Evolutionary conservation across 2,329 filamentous ascomycete species (phyloP).

Genomic region (Phoma sp.): DNA sequence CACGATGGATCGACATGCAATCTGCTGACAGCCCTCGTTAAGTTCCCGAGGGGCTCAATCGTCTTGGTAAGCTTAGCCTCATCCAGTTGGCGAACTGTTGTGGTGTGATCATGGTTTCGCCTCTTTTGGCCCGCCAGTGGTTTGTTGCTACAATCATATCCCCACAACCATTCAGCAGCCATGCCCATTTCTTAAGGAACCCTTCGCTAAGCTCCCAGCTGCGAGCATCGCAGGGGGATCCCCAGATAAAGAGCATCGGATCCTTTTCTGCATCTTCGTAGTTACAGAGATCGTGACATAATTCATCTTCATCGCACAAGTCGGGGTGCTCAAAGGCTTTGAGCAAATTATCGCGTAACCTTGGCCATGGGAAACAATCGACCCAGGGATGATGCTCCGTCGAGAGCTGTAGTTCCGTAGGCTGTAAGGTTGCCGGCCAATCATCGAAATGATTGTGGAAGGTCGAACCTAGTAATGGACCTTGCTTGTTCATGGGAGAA

Average conservation of each 20-base stretch:
- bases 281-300: slow-evolving; percentile 25
- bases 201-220: slow-evolving; percentile 58
- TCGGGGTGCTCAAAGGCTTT: slow-evolving; percentile 43
- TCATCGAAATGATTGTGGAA: neutral
- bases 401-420: slow-evolving; percentile 48
- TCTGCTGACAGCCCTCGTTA: slow-evolving; percentile 16
- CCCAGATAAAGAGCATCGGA: slow-evolving; percentile 55
- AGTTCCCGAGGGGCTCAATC: neutral
- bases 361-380: slow-evolving; percentile 48
- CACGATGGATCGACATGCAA: slow-evolving; percentile 4
- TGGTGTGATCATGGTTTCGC: slow-evolving; percentile 16
- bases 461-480: neutral
- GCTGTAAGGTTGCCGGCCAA: slow-evolving; percentile 26
- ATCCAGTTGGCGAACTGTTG: slow-evolving; percentile 9
- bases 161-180: slow-evolving; percentile 47
- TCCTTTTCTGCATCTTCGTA: slow-evolving; percentile 6
- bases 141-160: slow-evolving; percentile 45
- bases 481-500: slow-evolving; percentile 23
- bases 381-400: slow-evolving; percentile 52
- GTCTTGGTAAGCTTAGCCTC: slow-evolving; percentile 6
- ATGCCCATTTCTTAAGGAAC: slow-evolving; percentile 57
- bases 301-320: slow-evolving; percentile 30
- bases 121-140: slow-evolving; percentile 23
- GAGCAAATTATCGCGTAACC: slow-evolving; percentile 49
- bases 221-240: slow-evolving; percentile 52